Percentiles rank a stretch among this genome's conserved stretches.
Evolutionary conservation across 2,329 filamentous ascomycete genomes (phyloP).

Genomic region (Stagonosporopsis rhizophila): DNA sequence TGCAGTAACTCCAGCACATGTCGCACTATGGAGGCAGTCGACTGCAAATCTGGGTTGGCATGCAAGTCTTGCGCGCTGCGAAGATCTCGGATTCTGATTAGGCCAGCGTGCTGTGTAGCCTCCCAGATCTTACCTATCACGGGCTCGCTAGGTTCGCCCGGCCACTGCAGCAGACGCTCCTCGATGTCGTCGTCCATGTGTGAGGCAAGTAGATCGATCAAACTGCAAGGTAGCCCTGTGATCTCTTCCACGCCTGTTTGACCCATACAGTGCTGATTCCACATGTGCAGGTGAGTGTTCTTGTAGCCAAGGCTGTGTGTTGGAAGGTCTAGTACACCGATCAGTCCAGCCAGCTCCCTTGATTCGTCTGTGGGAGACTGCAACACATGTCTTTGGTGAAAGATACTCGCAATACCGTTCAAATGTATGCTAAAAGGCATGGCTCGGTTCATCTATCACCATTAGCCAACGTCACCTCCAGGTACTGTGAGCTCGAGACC

Average conservation of each 20-base stretch:
- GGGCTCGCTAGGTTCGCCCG: conserved; percentile 5
- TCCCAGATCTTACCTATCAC: conserved; percentile 13
- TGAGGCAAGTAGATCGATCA: conserved; percentile 12
- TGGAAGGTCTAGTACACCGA: conserved; percentile 13
- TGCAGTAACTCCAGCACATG: conserved; percentile 1
- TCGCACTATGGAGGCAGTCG: not conserved
- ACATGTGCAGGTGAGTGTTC: conserved; percentile 9
- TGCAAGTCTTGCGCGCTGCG: not conserved
- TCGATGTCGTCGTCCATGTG: conserved; percentile 5
- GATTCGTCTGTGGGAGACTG: conserved; percentile 1
- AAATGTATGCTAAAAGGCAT: conserved; percentile 19
- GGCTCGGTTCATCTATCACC: conserved; percentile 13
- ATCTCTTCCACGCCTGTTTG: conserved; percentile 12
- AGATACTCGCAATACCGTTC: conserved; percentile 14
- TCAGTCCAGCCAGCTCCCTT: conserved; percentile 9
- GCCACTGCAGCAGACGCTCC: conserved; percentile 11
- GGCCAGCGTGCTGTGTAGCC: conserved; percentile 7
- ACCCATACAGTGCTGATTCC: conserved; percentile 11
- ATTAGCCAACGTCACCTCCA: not conserved
- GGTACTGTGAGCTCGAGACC: not conserved
- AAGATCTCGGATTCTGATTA: conserved; percentile 9
- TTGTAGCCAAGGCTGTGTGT: conserved; percentile 12
- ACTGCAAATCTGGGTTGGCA: not conserved
- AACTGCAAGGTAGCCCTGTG: conserved; percentile 7
- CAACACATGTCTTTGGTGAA: conserved; percentile 2